phyloP scores from a whole-genome alignment of 768 basidiomycete species.

The Tubosaeta brunneosetosa region DNA sequence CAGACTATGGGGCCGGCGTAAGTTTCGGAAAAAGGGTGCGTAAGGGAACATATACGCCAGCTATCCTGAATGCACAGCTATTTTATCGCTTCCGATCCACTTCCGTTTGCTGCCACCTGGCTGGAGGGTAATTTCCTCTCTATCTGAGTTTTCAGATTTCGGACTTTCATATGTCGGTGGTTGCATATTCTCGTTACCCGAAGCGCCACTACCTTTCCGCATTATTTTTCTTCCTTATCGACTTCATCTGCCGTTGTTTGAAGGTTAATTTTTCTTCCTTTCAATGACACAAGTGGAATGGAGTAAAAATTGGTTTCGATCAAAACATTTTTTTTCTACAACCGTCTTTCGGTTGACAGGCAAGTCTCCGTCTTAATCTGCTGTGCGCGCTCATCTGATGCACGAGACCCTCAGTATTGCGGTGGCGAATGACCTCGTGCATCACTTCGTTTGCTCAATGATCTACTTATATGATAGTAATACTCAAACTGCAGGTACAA shows the following conservation, averaged over 20 bases:
- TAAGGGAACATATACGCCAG: constrained; percentile 5
- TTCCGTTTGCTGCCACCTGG: constrained; percentile 7
- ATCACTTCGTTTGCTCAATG: constrained; percentile 20
- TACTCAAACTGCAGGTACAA: constrained; percentile 13
- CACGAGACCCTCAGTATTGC: constrained; percentile 10
- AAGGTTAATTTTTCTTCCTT: constrained; percentile 9
- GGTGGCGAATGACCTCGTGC: constrained; percentile 23
- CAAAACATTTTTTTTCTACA: constrained; percentile 21
- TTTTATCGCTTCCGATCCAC: constrained; percentile 5
- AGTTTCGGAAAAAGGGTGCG: constrained; percentile 8
- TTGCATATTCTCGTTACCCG: constrained; percentile 22
- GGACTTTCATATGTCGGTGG: constrained; percentile 31
- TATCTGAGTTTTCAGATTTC: constrained; percentile 30
- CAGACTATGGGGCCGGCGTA: constrained; percentile 4
- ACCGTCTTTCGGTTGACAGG: constrained; percentile 6
- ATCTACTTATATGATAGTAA: constrained; percentile 7
- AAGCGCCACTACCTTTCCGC: constrained; percentile 19
- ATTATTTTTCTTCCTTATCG: constrained; percentile 19
- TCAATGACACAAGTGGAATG: constrained; percentile 14
- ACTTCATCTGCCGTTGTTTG: constrained; percentile 18
- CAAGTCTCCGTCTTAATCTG: constrained; percentile 16
- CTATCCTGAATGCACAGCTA: constrained; percentile 7
- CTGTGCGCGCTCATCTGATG: constrained; percentile 13
- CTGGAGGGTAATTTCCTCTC: constrained; percentile 15
- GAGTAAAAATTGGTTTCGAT: constrained; percentile 10